Conservation (phyloP, 208 protist genomes). For the Herpetomonas tarakana region DNA sequence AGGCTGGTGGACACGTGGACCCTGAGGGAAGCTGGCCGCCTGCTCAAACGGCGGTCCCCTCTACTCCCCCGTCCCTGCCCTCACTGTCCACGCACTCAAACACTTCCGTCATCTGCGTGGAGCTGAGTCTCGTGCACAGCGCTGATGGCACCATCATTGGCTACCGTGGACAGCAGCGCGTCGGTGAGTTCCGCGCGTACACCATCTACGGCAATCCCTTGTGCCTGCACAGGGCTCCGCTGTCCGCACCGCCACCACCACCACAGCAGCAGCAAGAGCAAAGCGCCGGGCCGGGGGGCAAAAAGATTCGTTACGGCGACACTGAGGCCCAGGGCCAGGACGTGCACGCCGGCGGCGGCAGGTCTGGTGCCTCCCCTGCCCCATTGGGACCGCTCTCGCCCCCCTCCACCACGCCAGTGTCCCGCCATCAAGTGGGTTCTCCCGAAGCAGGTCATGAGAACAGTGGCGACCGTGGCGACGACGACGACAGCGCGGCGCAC, state of each 20-base stretch:
- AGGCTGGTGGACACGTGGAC: no score
- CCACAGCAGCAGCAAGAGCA: background rate
- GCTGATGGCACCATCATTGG: conserved; percentile 30
- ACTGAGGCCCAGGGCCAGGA: background rate
- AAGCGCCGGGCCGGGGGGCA: background rate
- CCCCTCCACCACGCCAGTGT: background rate
- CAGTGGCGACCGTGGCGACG: conserved; percentile 1
- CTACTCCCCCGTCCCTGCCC: background rate
- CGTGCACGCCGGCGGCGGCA: background rate
- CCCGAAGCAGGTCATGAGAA: no score
- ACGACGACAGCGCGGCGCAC: conserved; percentile 2
- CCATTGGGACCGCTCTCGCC: background rate
- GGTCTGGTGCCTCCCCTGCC: no score
- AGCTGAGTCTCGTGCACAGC: conserved; percentile 22
- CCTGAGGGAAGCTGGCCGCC: no score
- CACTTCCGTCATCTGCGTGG: background rate
- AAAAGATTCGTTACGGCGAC: background rate
- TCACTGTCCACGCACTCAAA: background rate
- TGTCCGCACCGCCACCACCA: background rate
- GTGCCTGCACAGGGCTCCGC: background rate
- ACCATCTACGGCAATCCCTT: conserved; percentile 10
- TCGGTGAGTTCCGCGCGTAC: conserved; percentile 20
- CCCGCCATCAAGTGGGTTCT: background rate
- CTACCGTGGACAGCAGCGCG: conserved; percentile 21
- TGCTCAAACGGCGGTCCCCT: background rate